A percentile compares a stretch with the other conserved stretches of the same genome.
Conservation (phyloP, 306 rosid species). For the Fragaria vesca region DNA sequence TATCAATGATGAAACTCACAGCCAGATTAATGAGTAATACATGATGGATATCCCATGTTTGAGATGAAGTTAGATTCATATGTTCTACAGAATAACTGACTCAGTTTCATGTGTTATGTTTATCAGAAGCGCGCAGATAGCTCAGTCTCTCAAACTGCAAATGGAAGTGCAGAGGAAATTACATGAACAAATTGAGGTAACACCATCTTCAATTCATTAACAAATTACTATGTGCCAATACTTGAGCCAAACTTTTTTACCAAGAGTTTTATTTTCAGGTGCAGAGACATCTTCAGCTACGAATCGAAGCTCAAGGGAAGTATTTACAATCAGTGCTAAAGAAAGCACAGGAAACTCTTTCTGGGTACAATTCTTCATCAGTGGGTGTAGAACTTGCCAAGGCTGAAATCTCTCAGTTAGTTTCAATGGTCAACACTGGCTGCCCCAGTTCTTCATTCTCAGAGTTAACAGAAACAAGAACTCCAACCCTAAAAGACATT, state of each 20-base stretch:
- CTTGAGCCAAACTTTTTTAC: conserved; percentile 4
- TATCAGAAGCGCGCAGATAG: conserved; percentile 60
- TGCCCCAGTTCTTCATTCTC: conserved; percentile 67
- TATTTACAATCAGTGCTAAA: conserved; percentile 77
- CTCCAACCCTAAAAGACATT: conserved; percentile 27
- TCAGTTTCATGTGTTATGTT: conserved; percentile 23
- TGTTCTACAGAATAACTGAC: conserved; percentile 29
- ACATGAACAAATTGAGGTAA: conserved; percentile 86
- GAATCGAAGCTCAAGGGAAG: conserved; percentile 95
- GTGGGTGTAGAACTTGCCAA: conserved; percentile 62
- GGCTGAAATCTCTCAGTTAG: conserved; percentile 77
- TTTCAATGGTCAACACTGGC: conserved; percentile 60
- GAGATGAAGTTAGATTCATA: conserved; percentile 14
- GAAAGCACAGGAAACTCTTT: conserved; percentile 82
- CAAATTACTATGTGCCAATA: not conserved
- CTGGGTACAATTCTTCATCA: conserved; percentile 59
- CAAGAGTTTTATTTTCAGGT: conserved; percentile 47
- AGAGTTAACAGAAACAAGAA: conserved; percentile 67
- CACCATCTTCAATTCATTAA: not conserved
- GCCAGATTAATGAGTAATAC: conserved; percentile 59
- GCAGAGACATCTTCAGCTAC: conserved; percentile 78
- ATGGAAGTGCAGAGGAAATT: conserved; percentile 78
- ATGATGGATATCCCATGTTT: conserved; percentile 38
- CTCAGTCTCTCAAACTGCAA: conserved; percentile 81
- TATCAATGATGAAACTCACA: conserved; percentile 44